Percentiles rank a stretch among this genome's conserved stretches.
Conservation (phyloP, 1,139 yeast genomes). For the Diutina mesorugosa region DNA sequence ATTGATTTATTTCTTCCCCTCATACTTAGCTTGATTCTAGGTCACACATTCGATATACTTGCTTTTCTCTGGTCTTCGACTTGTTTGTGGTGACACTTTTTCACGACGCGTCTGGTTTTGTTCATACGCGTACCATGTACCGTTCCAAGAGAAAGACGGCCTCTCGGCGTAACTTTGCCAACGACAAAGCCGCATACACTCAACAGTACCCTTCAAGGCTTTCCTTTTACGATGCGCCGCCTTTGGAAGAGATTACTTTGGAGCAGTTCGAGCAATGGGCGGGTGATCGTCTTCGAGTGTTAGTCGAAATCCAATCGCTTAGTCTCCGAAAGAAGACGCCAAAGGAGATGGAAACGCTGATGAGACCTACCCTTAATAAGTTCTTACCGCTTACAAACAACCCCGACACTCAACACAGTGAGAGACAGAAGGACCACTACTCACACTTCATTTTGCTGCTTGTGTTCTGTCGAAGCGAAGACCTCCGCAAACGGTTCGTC, state of each 20-base stretch:
- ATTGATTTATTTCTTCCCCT: no score
- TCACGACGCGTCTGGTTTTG: background rate
- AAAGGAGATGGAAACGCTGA: conserved; percentile 50
- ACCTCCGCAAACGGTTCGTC: conserved; percentile 65
- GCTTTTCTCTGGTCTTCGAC: background rate
- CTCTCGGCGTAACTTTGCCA: conserved; percentile 59
- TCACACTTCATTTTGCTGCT: conserved; percentile 80
- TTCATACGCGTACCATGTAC: conserved; percentile 1
- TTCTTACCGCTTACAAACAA: conserved; percentile 47
- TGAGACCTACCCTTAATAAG: conserved; percentile 56
- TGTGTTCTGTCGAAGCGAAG: conserved; percentile 87
- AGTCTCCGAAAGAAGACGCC: conserved; percentile 49
- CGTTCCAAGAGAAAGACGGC: conserved; percentile 54
- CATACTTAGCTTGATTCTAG: no score
- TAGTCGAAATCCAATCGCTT: conserved; percentile 76
- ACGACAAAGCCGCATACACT: conserved; percentile 5
- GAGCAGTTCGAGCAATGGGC: conserved; percentile 96
- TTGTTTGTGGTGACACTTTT: background rate
- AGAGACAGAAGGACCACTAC: conserved; percentile 80
- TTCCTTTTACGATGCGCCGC: conserved; percentile 64
- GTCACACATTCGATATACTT: no score
- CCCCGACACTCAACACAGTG: conserved; percentile 24
- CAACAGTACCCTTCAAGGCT: conserved; percentile 20
- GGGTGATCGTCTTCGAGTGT: conserved; percentile 71
- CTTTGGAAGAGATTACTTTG: conserved; percentile 71